Base-by-base conservation (phyloP, 2,329 filamentous ascomycete species). In the Penicillium janthinellum region DNA sequence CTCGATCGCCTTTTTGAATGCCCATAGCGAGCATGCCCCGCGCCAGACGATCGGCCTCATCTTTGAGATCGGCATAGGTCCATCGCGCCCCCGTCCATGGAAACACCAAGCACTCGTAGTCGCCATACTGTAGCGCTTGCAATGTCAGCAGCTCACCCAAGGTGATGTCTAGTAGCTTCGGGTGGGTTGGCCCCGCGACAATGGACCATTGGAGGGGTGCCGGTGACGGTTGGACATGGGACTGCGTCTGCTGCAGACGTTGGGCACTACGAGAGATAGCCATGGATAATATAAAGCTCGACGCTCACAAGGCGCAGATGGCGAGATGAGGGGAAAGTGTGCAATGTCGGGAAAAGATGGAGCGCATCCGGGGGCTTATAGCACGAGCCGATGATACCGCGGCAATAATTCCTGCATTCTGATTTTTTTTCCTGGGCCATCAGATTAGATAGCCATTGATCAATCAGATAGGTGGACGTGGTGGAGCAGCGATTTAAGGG, bases 31-130 rank as follows among this genome's bases (percentile, higher is more conserved):
- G 76, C 60, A 93, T 75, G 11, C 89, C 89, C 53, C 85, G 86
- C 5, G 88, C 87, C 47, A 90, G 75, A 56, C 82, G 78, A 47
- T 84, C 82, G 67, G 84, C 86, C 75, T 88, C 84, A 58, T 85
- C 81, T 67, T 86, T 85, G 54, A 90, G 78, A 60, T 88, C 81
- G 61, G 84, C 82, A 75, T 90, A 90, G 0, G 87, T 89, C 89
- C 89, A 92, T 68, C 90, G 81, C 4, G 88, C 84, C 1, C 86
- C 87, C 0, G 89, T 92, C 89, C 89, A 92, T 0, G 90, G 88
- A 53, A 90, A 89, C 25, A 92, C 83, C 44, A 93, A 75, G 61
- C 86, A 90, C 71, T 92, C 89, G 56, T 84, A 82, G 53, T 84
- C 80, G 25, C 86, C 84, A 73, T 90, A 86, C 50, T 86, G 82